These are phyloP conservation scores for Tolypocladium guangdongense DNA, from an alignment of 2,329 filamentous ascomycete genomes.

Conservation along the genomic window DNA sequence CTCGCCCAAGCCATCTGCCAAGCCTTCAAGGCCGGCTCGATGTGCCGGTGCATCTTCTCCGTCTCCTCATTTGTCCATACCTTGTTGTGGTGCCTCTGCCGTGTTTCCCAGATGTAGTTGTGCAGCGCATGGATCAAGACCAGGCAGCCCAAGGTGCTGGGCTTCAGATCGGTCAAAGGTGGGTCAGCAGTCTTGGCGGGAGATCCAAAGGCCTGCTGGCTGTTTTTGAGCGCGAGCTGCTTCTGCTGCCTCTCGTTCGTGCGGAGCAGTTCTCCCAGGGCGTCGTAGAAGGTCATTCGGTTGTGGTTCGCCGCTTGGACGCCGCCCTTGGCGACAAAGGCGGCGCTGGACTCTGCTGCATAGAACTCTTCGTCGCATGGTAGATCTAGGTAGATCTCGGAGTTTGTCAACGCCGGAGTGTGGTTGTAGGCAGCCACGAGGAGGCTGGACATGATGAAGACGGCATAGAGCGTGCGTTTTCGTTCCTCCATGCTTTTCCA, in stretches of 20 bases:
- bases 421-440: slow-evolving; percentile 91
- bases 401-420: slow-evolving; percentile 82
- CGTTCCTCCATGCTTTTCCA: slow-evolving; percentile 88
- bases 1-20: slow-evolving; percentile 91
- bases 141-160: slow-evolving; percentile 86
- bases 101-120: slow-evolving; percentile 97
- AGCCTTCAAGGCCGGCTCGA: slow-evolving; percentile 84
- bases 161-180: slow-evolving; percentile 54
- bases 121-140: slow-evolving; percentile 89
- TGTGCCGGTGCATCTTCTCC: slow-evolving; percentile 90
- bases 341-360: slow-evolving; percentile 69
- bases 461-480: slow-evolving; percentile 82
- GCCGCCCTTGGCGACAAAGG: slow-evolving; percentile 71
- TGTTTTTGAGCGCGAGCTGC: slow-evolving; percentile 25
- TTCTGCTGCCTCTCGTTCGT: slow-evolving; percentile 58
- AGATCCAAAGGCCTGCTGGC: neutral
- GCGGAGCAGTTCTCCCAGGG: slow-evolving; percentile 69
- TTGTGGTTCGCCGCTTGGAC: slow-evolving; percentile 57
- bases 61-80: slow-evolving; percentile 88
- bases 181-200: slow-evolving; percentile 24
- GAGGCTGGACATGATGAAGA: slow-evolving; percentile 86
- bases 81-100: slow-evolving; percentile 78
- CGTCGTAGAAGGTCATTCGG: slow-evolving; percentile 67
- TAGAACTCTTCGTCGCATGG: slow-evolving; percentile 92
- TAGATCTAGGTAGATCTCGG: slow-evolving; percentile 78